phyloP scores from a whole-genome alignment of 768 basidiomycete genomes.

The Lactarius tabidus region DNA sequence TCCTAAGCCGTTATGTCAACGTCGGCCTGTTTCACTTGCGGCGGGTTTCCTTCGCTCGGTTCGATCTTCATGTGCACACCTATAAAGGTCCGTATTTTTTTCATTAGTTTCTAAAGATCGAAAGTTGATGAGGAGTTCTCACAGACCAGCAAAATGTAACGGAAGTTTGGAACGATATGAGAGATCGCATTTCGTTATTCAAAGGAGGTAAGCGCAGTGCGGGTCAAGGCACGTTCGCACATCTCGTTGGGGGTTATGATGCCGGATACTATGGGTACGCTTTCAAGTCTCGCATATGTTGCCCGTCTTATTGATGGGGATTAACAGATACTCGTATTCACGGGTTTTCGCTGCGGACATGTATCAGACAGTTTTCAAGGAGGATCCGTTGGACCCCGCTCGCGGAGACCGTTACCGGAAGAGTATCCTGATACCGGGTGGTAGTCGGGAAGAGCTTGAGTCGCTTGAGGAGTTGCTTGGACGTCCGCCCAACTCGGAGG shows the following conservation, averaged over 20 bases:
- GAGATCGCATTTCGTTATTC: slow-evolving; percentile 66
- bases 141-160: slow-evolving; percentile 67
- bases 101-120: background rate
- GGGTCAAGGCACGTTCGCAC: slow-evolving; percentile 73
- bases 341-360: slow-evolving; percentile 59
- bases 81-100: slow-evolving; percentile 46
- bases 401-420: slow-evolving; percentile 68
- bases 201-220: slow-evolving; percentile 55
- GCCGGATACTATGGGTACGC: slow-evolving; percentile 66
- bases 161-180: slow-evolving; percentile 70
- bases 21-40: slow-evolving; percentile 78
- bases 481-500: slow-evolving; percentile 23
- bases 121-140: slow-evolving; percentile 8
- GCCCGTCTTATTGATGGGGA: background rate
- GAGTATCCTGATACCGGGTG: slow-evolving; percentile 70
- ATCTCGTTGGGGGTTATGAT: slow-evolving; percentile 73
- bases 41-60: slow-evolving; percentile 81
- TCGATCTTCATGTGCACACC: slow-evolving; percentile 72
- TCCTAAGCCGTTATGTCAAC: slow-evolving; percentile 56
- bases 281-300: background rate
- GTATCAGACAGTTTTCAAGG: slow-evolving; percentile 74
- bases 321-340: slow-evolving; percentile 56
- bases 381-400: slow-evolving; percentile 65
- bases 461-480: slow-evolving; percentile 48
- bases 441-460: slow-evolving; percentile 74